Base-by-base conservation (phyloP, 129 eudicot species). In the Scalesia atractyloides region DNA sequence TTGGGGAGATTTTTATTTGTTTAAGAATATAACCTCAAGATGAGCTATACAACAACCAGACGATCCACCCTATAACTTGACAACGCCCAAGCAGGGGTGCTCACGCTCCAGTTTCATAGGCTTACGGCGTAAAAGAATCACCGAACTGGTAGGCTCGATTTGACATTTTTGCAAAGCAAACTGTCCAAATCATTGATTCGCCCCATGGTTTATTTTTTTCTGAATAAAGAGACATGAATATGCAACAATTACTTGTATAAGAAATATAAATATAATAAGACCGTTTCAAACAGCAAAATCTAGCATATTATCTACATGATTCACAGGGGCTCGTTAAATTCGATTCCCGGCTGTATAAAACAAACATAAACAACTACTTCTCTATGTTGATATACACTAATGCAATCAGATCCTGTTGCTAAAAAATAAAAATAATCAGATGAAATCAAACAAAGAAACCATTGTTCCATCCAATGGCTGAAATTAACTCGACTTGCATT, bases 271-370 rank as follows among this genome's bases (percentile, higher is more conserved):
- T 26, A 59, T 1, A 59, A 2, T 24, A 24, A 18, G 5, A 58
- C 57, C 39, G 18, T 17, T 58, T 59, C 53, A 53, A 26, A 41
- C 65, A 64, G 48, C 39, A 52, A 53, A 64, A 24, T 53, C 46
- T 52, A 70, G 43, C 72, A 26, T 64, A 71, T 17, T 78, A 78
- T 78, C 82, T 78, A 78, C 82, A 71, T 64, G 64, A 78, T 44
- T 76, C 80, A 68, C 72, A 54, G 51, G 17, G 80, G 20, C 67
- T 75, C 73, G 13, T 54, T 22, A 39, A 2, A n/a, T 14, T 24
- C 49, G 68, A 59, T 64, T 72, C 53, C 41, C 16, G 62, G 65
- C 63, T 70, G 76, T 70, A 77, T 63, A 41, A 24, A 70, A 63
- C 59, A 76, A 68, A 76, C 72, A 69, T 70, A 59, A 53, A 76